Evolutionary conservation across 1,284 basidiomycete genomes (phyloP), one percentile per base, ranked within the genome.

Genomic region (Ceratobasidium sp.): DNA sequence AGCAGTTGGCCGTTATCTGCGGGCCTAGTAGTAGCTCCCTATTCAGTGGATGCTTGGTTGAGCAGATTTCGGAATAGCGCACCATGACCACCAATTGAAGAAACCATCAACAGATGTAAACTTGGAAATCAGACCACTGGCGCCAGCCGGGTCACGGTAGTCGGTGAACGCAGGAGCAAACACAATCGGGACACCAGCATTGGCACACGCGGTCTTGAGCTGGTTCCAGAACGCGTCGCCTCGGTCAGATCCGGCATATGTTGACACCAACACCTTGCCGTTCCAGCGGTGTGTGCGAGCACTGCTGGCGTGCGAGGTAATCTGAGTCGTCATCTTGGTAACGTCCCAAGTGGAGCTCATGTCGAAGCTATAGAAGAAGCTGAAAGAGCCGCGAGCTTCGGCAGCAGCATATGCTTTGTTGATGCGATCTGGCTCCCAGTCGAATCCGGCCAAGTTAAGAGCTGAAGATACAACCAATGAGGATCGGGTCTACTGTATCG

Each of bases 1-100:
- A 83, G 77, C 24, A 76, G 75, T 11, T 76, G 69, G 22, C 79
- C 75, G 29, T 80, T 78, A 67, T 83, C 82, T 47, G 76, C 78
- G 45, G 81, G 80, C 81, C 80, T 80, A 62, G 7, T 47, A 27
- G 48, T 27, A 24, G 54, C 9, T 11, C 11, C n/a, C 15, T n/a
- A 41, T n/a, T 36, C 33, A 3, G 33, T 29, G 19, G n/a, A 15
- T 19, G 29, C 19, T 36, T 19, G 11, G 33, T n/a, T 33, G 6
- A 11, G 17, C 7, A 45, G 24, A 36, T n/a, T n/a, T 31, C 19
- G 6, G 73, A 22, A 54, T 33, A 17, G 66, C 77, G 67, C 62
- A 81, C 81, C 82, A 83, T 9, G 82, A 82, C 82, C 82, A 83
- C 82, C 82, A 83, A 60, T 83, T 83, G 74, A 83, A 81, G 76